Conservation (phyloP, 805 yeast genomes). For the Suhomyces sp. region DNA sequence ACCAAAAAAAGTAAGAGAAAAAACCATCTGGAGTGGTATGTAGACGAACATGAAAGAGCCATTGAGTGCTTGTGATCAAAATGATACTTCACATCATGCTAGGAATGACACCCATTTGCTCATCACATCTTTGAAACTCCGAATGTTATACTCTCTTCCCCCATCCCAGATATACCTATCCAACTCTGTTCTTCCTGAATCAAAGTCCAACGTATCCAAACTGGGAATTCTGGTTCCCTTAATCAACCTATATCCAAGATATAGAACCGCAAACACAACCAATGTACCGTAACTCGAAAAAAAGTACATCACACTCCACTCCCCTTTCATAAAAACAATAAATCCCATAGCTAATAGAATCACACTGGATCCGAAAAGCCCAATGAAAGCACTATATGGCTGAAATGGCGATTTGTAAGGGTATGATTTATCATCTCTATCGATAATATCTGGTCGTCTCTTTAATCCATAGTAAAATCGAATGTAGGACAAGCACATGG, state of each 20-base stretch:
- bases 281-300: conserved; percentile 66
- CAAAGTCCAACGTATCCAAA: conserved; percentile 74
- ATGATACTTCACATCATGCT: no score
- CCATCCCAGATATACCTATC: conserved; percentile 84
- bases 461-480: conserved; percentile 64
- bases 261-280: conserved; percentile 51
- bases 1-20: no score
- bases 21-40: no score
- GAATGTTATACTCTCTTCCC: conserved; percentile 45
- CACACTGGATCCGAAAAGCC: conserved; percentile 52
- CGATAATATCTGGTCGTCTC: conserved; percentile 61
- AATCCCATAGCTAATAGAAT: conserved; percentile 61
- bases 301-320: conserved; percentile 62
- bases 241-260: conserved; percentile 53
- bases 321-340: conserved; percentile 54
- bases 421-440: conserved; percentile 60
- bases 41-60: no score
- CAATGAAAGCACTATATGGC: conserved; percentile 66
- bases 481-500: conserved; percentile 63
- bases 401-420: conserved; percentile 72
- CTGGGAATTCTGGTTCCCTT: conserved; percentile 66
- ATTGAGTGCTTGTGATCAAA: no score
- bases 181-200: conserved; percentile 80
- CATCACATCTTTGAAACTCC: conserved; percentile 32
- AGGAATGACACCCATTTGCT: conserved; percentile 33